phyloP scores from a whole-genome alignment of 192 early-diverging fungal species.

The Mortierella hygrophila region DNA sequence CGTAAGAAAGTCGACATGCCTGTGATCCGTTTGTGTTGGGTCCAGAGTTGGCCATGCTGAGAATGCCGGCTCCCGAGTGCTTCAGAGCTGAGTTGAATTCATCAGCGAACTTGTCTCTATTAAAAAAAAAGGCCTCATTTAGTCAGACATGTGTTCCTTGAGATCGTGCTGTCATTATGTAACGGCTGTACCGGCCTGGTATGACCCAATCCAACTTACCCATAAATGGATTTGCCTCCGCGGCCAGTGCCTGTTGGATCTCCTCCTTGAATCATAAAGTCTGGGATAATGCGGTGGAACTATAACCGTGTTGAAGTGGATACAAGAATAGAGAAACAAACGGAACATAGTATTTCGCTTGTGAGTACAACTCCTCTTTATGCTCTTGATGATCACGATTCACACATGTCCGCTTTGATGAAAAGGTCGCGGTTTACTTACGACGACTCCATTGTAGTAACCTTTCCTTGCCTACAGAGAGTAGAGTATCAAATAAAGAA shows the following conservation, averaged over 20 bases:
- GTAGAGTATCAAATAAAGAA: neutral
- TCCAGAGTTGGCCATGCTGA: constrained; percentile 91
- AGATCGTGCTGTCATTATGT: constrained; percentile 9
- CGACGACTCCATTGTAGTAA: constrained; percentile 85
- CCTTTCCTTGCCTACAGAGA: constrained; percentile 75
- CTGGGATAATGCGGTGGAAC: constrained; percentile 85
- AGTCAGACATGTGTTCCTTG: constrained; percentile 31
- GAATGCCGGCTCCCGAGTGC: constrained; percentile 90
- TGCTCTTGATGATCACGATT: neutral
- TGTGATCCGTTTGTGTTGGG: constrained; percentile 76
- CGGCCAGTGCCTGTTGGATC: constrained; percentile 96
- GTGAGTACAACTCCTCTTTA: neutral
- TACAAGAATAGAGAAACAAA: neutral
- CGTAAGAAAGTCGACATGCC: constrained; percentile 20
- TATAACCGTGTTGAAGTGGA: constrained; percentile 24
- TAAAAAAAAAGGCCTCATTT: neutral
- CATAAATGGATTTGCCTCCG: constrained; percentile 89
- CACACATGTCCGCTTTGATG: neutral
- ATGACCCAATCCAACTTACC: constrained; percentile 58
- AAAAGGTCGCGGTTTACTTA: constrained; percentile 45
- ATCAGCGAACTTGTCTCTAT: constrained; percentile 86
- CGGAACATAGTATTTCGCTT: neutral
- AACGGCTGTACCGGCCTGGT: neutral
- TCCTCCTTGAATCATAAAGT: constrained; percentile 99
- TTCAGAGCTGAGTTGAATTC: constrained; percentile 83